Evolutionary conservation across 345 rosid species (phyloP).

Genomic region (Zanthoxylum bungeanum): DNA sequence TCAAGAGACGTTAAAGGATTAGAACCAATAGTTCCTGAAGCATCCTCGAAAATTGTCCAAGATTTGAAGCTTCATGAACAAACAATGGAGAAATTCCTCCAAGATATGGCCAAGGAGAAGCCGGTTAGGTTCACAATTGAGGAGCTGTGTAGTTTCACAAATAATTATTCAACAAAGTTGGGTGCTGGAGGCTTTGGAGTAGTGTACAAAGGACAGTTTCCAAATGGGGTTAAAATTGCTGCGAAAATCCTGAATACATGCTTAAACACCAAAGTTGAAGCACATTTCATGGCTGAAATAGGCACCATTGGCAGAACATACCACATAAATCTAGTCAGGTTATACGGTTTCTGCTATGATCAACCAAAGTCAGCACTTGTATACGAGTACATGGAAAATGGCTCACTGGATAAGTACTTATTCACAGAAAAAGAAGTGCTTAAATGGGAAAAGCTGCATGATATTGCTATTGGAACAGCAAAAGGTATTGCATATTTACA

Average conservation of each 20-base stretch:
- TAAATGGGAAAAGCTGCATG: constrained; percentile 11
- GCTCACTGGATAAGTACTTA: constrained; percentile 13
- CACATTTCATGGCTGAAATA: constrained; percentile 14
- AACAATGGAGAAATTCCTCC: constrained; percentile 7
- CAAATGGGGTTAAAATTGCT: constrained; percentile 8
- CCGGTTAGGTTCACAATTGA: constrained; percentile 3
- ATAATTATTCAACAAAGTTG: not conserved
- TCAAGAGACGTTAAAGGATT: not conserved
- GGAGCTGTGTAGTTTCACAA: not conserved
- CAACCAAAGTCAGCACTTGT: not conserved
- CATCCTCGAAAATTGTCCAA: not conserved
- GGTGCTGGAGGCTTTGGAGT: constrained; percentile 19
- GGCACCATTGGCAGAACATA: constrained; percentile 3
- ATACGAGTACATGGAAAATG: constrained; percentile 6
- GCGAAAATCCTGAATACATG: not conserved
- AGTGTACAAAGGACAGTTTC: constrained; percentile 5
- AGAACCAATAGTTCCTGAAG: not conserved
- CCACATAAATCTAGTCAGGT: not conserved
- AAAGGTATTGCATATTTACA: constrained; percentile 20
- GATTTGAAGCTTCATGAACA: not conserved
- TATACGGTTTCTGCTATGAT: not conserved
- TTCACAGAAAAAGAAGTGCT: not conserved
- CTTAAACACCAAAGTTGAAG: not conserved
- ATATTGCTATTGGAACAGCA: constrained; percentile 17
- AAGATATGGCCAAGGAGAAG: not conserved